These are phyloP conservation scores for Laburnicola sp. DNA, from an alignment of 2,329 filamentous ascomycete genomes.

Conservation along the genomic window DNA sequence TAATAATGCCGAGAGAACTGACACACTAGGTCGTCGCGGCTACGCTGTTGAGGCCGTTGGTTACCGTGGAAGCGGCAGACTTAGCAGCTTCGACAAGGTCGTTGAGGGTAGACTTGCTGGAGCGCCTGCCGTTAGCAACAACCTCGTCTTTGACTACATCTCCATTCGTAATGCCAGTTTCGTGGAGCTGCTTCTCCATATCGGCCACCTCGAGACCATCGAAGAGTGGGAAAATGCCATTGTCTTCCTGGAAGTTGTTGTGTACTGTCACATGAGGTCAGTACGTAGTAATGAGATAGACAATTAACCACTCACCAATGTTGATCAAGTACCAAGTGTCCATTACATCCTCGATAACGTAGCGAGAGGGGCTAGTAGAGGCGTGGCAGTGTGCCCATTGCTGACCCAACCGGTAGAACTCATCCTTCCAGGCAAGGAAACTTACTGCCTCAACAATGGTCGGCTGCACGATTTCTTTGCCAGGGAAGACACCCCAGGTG, in stretches of 20 bases:
- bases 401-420: conserved; percentile 87
- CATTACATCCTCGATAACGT: conserved; percentile 80
- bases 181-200: conserved; percentile 55
- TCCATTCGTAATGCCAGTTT: conserved; percentile 17
- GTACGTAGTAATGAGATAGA: neutral
- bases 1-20: conserved; percentile 7
- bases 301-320: conserved; percentile 67
- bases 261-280: conserved; percentile 64
- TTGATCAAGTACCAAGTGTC: conserved; percentile 93
- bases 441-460: conserved; percentile 99
- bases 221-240: conserved; percentile 83
- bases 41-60: conserved; percentile 35
- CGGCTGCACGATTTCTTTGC: conserved; percentile 98
- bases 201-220: conserved; percentile 72
- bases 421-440: conserved; percentile 98
- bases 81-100: conserved; percentile 33
- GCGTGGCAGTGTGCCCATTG: conserved; percentile 96
- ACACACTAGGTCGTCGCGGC: conserved; percentile 24
- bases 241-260: conserved; percentile 90
- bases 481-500: conserved; percentile 98
- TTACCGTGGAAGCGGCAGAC: conserved; percentile 32
- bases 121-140: conserved; percentile 5
- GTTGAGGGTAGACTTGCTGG: conserved; percentile 9
- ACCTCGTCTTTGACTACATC: conserved; percentile 12
- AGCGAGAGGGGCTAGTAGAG: conserved; percentile 72